These are phyloP conservation scores for Endotrypanum monterogeii DNA, from an alignment of 208 protist species.

Conservation along the genomic window DNA sequence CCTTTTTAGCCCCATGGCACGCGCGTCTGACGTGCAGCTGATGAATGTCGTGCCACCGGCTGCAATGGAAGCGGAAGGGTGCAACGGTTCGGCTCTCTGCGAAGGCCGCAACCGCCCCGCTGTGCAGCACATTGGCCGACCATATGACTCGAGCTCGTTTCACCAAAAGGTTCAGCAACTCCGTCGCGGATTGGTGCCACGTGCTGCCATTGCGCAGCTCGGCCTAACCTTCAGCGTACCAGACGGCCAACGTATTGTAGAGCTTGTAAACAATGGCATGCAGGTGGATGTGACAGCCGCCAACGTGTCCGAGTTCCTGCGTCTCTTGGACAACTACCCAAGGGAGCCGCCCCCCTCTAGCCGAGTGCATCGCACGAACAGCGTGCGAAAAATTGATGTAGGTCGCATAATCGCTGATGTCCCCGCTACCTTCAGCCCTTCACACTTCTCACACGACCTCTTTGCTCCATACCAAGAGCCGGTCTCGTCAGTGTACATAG, in stretches of 20 bases:
- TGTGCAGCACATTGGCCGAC: conserved; percentile 27
- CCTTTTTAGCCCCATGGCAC: conserved; percentile 57
- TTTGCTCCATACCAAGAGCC: conserved; percentile 67
- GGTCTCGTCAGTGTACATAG: conserved; percentile 65
- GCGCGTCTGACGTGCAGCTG: conserved; percentile 24
- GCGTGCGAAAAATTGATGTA: conserved; percentile 64
- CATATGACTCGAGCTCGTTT: conserved; percentile 41
- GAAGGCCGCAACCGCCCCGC: conserved; percentile 16
- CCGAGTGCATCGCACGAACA: conserved; percentile 66
- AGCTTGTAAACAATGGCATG: conserved; percentile 73
- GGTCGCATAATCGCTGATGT: conserved; percentile 33
- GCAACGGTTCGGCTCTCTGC: neutral
- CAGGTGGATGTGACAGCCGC: conserved; percentile 66
- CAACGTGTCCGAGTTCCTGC: conserved; percentile 72
- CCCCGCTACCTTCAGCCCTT: conserved; percentile 69
- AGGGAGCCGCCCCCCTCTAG: conserved; percentile 12
- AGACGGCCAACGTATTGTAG: conserved; percentile 58
- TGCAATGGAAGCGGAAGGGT: conserved; percentile 15
- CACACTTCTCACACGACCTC: conserved; percentile 75
- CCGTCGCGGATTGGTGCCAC: conserved; percentile 36
- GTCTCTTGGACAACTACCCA: conserved; percentile 47
- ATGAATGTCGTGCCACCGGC: conserved; percentile 34
- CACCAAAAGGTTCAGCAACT: conserved; percentile 48
- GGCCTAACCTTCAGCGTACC: conserved; percentile 77
- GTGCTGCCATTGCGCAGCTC: conserved; percentile 47